phyloP scores from a whole-genome alignment of 352 stramenopile species.

The Pythium pyrilobum region DNA sequence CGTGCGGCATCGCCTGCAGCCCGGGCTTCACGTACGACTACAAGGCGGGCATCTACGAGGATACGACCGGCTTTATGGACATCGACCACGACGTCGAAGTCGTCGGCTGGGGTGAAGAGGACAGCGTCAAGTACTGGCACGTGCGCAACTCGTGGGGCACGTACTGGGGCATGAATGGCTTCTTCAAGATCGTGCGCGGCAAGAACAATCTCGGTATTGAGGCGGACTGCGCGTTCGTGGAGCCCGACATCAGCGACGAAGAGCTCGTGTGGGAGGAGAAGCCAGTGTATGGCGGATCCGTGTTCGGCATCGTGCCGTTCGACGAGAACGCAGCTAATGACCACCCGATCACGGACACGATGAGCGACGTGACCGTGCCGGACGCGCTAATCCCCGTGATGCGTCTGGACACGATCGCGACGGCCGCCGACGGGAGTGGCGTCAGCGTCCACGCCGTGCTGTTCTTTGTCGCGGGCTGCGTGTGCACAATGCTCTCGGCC shows the following conservation, averaged over 20 bases:
- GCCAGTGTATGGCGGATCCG: slow-evolving; percentile 62
- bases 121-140: slow-evolving; percentile 95
- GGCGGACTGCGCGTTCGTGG: slow-evolving; percentile 82
- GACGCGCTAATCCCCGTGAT: slow-evolving; percentile 5
- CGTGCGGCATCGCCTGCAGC: slow-evolving; percentile 91
- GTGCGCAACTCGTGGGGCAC: slow-evolving; percentile 94
- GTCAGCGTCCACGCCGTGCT: slow-evolving; percentile 27
- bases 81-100: slow-evolving; percentile 83
- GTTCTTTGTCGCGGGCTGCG: slow-evolving; percentile 59
- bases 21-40: slow-evolving; percentile 87
- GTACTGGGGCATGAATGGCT: slow-evolving; percentile 96
- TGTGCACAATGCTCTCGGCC: slow-evolving; percentile 38
- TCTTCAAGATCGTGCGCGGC: slow-evolving; percentile 92
- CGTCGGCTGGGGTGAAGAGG: slow-evolving; percentile 90
- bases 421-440: not conserved
- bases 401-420: slow-evolving; percentile 5
- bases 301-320: slow-evolving; percentile 77
- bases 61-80: slow-evolving; percentile 85
- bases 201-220: slow-evolving; percentile 93
- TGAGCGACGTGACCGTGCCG: slow-evolving; percentile 55
- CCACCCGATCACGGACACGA: slow-evolving; percentile 88
- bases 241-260: slow-evolving; percentile 79
- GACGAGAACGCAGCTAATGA: slow-evolving; percentile 58
- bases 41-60: slow-evolving; percentile 89
- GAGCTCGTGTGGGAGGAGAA: slow-evolving; percentile 81